These are phyloP conservation scores for Hortiboletus rubellus DNA, from an alignment of 1,284 basidiomycete species.

Conservation along the genomic window DNA sequence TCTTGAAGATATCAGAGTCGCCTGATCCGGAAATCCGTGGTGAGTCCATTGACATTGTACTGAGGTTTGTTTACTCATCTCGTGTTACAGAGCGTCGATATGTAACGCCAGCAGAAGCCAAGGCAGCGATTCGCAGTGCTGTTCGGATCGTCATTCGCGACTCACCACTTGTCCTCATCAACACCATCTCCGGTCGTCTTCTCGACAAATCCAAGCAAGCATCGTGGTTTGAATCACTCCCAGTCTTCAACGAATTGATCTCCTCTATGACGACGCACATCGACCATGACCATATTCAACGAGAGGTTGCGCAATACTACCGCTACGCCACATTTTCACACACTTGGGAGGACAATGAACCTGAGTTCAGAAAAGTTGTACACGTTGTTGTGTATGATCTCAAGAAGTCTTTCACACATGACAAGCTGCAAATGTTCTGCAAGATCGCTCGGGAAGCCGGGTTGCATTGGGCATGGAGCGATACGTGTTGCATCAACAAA, in stretches of 20 bases:
- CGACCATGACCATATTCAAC: neutral
- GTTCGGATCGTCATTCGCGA: neutral
- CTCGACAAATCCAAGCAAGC: neutral
- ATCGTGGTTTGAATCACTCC: neutral
- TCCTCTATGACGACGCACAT: neutral
- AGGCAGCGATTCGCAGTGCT: neutral
- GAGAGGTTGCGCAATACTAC: neutral
- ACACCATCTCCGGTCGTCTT: neutral
- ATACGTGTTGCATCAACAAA: conserved; percentile 9
- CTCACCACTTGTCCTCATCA: neutral
- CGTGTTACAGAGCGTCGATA: neutral
- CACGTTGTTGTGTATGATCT: neutral
- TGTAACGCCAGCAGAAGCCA: neutral
- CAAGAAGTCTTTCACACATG: neutral
- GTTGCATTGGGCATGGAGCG: conserved; percentile 10
- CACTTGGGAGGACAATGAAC: conserved; percentile 2
- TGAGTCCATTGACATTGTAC: neutral
- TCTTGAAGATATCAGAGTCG: neutral
- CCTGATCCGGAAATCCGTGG: neutral
- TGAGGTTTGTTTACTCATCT: too few relatives aligned
- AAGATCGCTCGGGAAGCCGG: neutral
- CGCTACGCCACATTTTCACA: conserved; percentile 1
- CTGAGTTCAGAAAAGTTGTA: neutral
- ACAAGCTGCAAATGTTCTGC: conserved; percentile 12
- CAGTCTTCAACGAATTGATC: neutral